Evolutionary conservation across 345 rosid genomes (phyloP).

Genomic region (Ceriops zippeliana): DNA sequence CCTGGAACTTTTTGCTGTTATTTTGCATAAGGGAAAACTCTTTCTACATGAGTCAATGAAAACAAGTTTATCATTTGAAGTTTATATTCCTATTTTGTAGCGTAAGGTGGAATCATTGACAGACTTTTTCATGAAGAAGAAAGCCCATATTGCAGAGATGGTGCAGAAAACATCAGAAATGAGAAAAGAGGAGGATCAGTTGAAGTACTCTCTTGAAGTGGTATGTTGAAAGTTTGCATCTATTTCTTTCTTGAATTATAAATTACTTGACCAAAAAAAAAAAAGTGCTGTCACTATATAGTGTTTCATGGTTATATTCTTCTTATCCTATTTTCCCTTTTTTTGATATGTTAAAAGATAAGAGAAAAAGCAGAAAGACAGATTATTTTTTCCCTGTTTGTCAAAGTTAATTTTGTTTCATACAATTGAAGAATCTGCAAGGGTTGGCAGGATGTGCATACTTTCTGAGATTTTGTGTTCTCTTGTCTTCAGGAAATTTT

Average conservation of each 20-base stretch:
- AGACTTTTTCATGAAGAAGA: constrained; percentile 58
- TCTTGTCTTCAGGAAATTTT: no score
- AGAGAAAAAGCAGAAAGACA: background rate
- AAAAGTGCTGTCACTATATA: no score
- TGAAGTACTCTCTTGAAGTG: constrained; percentile 50
- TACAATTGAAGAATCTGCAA: no score
- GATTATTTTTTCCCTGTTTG: background rate
- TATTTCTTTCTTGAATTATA: background rate
- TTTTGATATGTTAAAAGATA: background rate
- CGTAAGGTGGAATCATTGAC: constrained; percentile 50
- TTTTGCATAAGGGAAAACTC: no score
- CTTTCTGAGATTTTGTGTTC: no score
- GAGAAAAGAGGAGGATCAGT: constrained; percentile 61
- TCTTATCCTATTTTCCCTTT: background rate
- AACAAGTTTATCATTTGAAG: background rate
- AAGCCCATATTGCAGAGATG: constrained; percentile 59
- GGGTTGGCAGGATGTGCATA: no score
- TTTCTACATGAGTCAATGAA: no score
- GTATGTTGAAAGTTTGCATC: constrained; percentile 38
- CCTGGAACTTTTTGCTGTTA: no score
- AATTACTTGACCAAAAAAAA: background rate
- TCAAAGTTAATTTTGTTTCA: no score
- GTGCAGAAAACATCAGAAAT: constrained; percentile 64
- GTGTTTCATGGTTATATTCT: background rate
- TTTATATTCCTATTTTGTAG: constrained; percentile 33